Evolutionary conservation across 345 rosid species (phyloP).

Genomic region (Geranium brycei): DNA sequence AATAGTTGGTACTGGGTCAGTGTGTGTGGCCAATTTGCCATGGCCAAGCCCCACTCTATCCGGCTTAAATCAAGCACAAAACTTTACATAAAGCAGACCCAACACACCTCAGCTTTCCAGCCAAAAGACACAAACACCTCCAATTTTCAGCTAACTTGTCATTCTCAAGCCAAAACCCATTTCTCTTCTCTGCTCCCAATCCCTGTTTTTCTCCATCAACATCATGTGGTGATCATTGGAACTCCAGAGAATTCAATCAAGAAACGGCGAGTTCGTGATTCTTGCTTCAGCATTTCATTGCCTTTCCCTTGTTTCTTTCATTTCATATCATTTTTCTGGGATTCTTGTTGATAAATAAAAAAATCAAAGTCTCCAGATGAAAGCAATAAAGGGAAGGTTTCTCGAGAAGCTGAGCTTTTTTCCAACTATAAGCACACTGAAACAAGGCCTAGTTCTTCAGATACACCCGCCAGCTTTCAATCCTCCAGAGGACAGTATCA

Average conservation of each 20-base stretch:
- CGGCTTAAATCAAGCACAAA: background rate
- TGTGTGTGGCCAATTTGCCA: too few relatives aligned
- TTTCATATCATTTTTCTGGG: too few relatives aligned
- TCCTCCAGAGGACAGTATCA: constrained; percentile 5
- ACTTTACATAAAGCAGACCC: background rate
- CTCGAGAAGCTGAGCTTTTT: constrained; percentile 45
- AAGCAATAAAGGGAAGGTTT: constrained; percentile 52
- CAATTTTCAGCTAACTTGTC: too few relatives aligned
- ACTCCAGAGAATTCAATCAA: too few relatives aligned
- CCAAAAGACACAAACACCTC: background rate
- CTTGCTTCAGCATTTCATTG: too few relatives aligned
- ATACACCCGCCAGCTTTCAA: constrained; percentile 15
- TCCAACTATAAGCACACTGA: constrained; percentile 27
- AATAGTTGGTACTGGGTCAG: too few relatives aligned
- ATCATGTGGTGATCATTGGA: background rate
- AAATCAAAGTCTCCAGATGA: constrained; percentile 23
- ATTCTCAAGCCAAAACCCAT: background rate
- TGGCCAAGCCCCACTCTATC: background rate
- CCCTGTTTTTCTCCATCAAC: background rate
- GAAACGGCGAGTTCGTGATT: too few relatives aligned
- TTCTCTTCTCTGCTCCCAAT: background rate
- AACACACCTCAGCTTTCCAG: background rate
- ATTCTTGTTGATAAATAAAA: background rate
- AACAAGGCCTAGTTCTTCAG: constrained; percentile 35
- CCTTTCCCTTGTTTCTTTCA: too few relatives aligned